Evolutionary conservation across 192 early-diverging fungal species (phyloP).

Genomic region (Rhizophlyctis rosea): DNA sequence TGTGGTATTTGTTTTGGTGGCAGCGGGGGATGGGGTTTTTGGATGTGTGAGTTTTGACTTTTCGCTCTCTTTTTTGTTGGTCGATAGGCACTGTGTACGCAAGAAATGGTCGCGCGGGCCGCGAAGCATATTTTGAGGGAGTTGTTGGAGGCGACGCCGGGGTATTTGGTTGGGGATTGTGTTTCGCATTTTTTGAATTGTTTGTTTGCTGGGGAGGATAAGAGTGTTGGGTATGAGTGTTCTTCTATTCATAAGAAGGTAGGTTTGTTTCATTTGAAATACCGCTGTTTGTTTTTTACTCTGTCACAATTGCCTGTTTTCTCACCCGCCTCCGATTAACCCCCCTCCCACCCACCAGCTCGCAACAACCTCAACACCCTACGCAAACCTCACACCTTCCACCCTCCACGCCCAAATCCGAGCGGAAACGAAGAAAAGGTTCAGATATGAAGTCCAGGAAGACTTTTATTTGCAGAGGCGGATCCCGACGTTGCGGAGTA

Average conservation of each 20-base stretch:
- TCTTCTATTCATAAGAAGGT: neutral
- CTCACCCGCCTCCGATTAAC: too few species aligned
- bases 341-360: too few species aligned
- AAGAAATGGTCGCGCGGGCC: conserved; percentile 87
- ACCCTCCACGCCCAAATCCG: conserved; percentile 57
- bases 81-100: conserved; percentile 62
- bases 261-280: neutral
- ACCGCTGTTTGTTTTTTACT: neutral
- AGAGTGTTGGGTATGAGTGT: conserved; percentile 1
- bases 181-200: conserved; percentile 84
- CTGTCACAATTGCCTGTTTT: neutral
- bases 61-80: too few species aligned
- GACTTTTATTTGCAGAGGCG: conserved; percentile 38
- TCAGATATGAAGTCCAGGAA: conserved; percentile 65
- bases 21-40: too few species aligned
- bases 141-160: conserved; percentile 55
- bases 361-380: conserved; percentile 29
- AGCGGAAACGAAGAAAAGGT: conserved; percentile 65
- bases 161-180: conserved; percentile 55
- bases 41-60: too few species aligned
- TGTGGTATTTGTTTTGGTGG: conserved; percentile 7
- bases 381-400: conserved; percentile 61
- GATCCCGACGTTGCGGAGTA: conserved; percentile 69
- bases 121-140: conserved; percentile 80
- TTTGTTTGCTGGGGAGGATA: conserved; percentile 59